Percentiles rank a stretch among this genome's conserved stretches.
These are phyloP conservation scores for Ceratobasidium theobromae DNA, from an alignment of 1,284 basidiomycete species.

Conservation along the genomic window DNA sequence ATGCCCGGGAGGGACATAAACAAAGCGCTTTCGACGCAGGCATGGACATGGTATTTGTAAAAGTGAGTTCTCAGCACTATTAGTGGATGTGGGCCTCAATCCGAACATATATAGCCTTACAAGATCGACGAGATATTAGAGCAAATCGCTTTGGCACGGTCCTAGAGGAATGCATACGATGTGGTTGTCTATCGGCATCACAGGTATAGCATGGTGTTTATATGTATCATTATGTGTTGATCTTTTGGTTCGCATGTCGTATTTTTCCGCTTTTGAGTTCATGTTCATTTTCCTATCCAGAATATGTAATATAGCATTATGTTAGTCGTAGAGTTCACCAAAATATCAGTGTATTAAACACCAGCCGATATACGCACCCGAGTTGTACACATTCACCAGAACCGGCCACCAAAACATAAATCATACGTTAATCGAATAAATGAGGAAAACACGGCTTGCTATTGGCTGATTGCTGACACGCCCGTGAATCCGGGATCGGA, in stretches of 20 bases:
- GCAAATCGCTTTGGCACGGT: conserved; percentile 33
- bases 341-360: too few relatives aligned
- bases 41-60: conserved; percentile 40
- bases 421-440: neutral
- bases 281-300: neutral
- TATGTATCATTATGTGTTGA: conserved; percentile 20
- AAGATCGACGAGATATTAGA: conserved; percentile 38
- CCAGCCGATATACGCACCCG: too few relatives aligned
- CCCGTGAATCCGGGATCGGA: conserved; percentile 26
- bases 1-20: conserved; percentile 36
- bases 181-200: neutral
- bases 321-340: too few relatives aligned
- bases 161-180: conserved; percentile 1
- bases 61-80: conserved; percentile 7
- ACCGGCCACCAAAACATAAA: too few relatives aligned
- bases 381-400: too few relatives aligned
- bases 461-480: conserved; percentile 14
- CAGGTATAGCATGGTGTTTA: neutral
- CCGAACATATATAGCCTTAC: conserved; percentile 37
- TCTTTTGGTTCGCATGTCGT: neutral
- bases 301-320: neutral
- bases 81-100: neutral
- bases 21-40: conserved; percentile 39
- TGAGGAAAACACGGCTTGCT: neutral
- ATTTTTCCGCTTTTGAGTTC: neutral